Evolutionary conservation across 345 rosid species (phyloP).

Genomic region (Eutrema heterophyllum): DNA sequence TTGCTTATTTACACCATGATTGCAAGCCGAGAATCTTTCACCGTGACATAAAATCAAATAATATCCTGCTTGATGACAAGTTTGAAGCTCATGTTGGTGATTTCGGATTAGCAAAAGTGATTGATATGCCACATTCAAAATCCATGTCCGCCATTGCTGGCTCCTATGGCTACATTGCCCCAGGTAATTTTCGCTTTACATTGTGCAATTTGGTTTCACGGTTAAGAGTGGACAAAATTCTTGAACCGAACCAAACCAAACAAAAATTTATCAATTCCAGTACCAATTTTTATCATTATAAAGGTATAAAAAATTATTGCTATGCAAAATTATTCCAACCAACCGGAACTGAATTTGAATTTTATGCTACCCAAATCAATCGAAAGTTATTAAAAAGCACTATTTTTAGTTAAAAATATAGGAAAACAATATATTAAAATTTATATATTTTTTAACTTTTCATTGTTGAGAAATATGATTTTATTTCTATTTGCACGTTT

Average conservation of each 20-base stretch:
- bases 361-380: no score
- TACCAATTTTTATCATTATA: no score
- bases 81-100: slow-evolving; percentile 95
- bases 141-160: slow-evolving; percentile 97
- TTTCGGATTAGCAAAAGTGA: slow-evolving; percentile 85
- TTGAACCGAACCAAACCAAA: neutral
- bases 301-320: no score
- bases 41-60: slow-evolving; percentile 56
- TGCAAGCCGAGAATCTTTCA: slow-evolving; percentile 89
- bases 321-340: no score
- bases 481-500: no score
- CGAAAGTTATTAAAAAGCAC: no score
- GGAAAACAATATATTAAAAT: no score
- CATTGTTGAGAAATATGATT: no score
- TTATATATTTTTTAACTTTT: no score
- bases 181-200: slow-evolving; percentile 25
- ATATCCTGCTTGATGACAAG: slow-evolving; percentile 55
- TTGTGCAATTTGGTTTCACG: neutral
- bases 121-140: slow-evolving; percentile 85
- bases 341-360: no score
- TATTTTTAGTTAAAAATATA: no score
- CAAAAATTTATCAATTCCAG: no score
- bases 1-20: slow-evolving; percentile 78
- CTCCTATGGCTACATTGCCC: slow-evolving; percentile 97
- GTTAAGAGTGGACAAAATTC: neutral